These are phyloP conservation scores for Biscogniauxia marginata DNA, from an alignment of 2,329 filamentous ascomycete genomes.

Conservation along the genomic window DNA sequence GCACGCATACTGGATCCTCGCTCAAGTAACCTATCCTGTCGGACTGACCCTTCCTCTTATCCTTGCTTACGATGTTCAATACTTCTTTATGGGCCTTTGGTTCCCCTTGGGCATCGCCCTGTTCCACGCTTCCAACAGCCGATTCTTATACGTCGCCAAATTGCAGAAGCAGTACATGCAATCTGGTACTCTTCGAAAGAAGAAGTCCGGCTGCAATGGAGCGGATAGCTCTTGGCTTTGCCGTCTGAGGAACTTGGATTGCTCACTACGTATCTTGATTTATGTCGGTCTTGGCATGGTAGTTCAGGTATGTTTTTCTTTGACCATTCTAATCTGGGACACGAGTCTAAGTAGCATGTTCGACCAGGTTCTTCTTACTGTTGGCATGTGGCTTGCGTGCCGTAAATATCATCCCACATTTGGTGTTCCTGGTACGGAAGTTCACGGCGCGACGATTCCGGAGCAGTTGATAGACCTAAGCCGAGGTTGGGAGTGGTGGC, in stretches of 20 bases:
- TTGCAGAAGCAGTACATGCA: conserved; percentile 44
- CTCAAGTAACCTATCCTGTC: conserved; percentile 43
- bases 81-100: conserved; percentile 59
- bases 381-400: conserved; percentile 56
- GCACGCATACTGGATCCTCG: conserved; percentile 39
- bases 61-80: conserved; percentile 49
- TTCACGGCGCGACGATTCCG: conserved; percentile 33
- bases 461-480: conserved; percentile 42
- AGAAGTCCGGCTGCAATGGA: conserved; percentile 25
- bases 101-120: conserved; percentile 57
- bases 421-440: conserved; percentile 39
- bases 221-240: conserved; percentile 33
- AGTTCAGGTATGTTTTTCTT: conserved; percentile 42
- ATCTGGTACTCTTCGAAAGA: conserved; percentile 11
- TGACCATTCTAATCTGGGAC: background rate
- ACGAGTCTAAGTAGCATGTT: conserved; percentile 4
- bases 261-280: conserved; percentile 41
- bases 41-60: conserved; percentile 40
- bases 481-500: conserved; percentile 61
- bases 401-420: conserved; percentile 57
- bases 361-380: conserved; percentile 48
- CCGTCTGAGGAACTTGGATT: conserved; percentile 36
- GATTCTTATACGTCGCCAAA: conserved; percentile 50
- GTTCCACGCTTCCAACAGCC: conserved; percentile 56
- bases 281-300: conserved; percentile 48